Conservation (phyloP, 306 rosid species). For the Prinsepia uniflora region DNA sequence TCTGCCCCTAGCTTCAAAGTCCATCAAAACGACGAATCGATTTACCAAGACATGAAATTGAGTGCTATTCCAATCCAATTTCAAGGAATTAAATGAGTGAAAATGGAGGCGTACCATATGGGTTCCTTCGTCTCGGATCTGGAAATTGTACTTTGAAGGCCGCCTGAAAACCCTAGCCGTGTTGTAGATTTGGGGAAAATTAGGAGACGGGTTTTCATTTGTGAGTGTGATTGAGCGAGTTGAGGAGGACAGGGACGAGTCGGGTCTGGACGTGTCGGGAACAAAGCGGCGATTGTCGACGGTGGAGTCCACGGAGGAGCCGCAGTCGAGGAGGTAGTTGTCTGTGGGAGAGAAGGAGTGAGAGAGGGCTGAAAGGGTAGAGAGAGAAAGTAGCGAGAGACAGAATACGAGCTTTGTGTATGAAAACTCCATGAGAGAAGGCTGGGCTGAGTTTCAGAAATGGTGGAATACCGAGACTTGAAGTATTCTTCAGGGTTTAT, state of each 20-base stretch:
- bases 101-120: constrained; percentile 88
- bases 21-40: constrained; percentile 47
- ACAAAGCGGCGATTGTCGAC: constrained; percentile 57
- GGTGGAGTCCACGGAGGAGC: constrained; percentile 46
- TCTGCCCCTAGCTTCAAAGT: constrained; percentile 22
- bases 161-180: constrained; percentile 63
- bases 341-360: constrained; percentile 59
- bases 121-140: constrained; percentile 53
- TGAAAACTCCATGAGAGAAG: constrained; percentile 37
- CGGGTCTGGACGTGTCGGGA: constrained; percentile 36
- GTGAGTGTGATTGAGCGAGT: constrained; percentile 33
- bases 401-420: constrained; percentile 7
- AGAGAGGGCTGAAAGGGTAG: constrained; percentile 27
- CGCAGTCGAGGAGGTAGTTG: constrained; percentile 80
- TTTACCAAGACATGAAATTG: constrained; percentile 69
- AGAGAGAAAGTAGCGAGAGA: constrained; percentile 35
- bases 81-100: constrained; percentile 41
- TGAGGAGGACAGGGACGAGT: constrained; percentile 22
- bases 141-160: constrained; percentile 61
- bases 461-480: not conserved
- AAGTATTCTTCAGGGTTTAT: not conserved
- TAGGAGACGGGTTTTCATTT: constrained; percentile 36
- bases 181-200: constrained; percentile 42
- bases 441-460: not conserved
- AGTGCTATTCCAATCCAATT: constrained; percentile 35